A percentile compares a stretch with the other conserved stretches of the same genome.
phyloP scores from a whole-genome alignment of 371 early-diverging fungal species.

The Thermomucor indicae-seudaticae region DNA sequence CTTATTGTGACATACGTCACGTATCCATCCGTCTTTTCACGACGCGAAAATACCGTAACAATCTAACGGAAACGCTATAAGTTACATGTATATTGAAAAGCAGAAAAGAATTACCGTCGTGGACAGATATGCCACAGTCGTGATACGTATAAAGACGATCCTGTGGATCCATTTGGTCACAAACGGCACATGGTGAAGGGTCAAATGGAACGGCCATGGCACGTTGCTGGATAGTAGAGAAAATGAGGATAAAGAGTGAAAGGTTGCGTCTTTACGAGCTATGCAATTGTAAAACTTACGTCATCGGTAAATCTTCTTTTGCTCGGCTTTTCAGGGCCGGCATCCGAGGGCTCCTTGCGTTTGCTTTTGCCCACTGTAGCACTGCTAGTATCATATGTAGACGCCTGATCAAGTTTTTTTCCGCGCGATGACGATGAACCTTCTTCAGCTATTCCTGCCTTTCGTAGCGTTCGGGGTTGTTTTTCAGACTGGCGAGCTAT shows the following conservation, averaged over 20 bases:
- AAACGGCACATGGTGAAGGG: constrained; percentile 50
- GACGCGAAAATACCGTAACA: constrained; percentile 41
- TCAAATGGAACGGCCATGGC: neutral
- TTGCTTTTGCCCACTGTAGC: too few relatives aligned
- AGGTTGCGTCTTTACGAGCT: too few relatives aligned
- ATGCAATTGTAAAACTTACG: too few relatives aligned
- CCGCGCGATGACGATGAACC: too few relatives aligned
- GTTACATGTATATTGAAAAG: neutral
- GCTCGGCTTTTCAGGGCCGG: too few relatives aligned
- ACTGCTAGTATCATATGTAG: too few relatives aligned
- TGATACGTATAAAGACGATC: constrained; percentile 45
- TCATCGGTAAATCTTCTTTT: too few relatives aligned
- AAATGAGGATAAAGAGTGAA: neutral
- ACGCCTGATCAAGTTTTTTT: too few relatives aligned
- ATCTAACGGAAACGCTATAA: constrained; percentile 28
- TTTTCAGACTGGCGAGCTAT: too few relatives aligned
- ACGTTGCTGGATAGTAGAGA: neutral
- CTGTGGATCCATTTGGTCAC: constrained; percentile 21
- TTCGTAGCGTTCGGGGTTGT: too few relatives aligned
- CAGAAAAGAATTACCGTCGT: constrained; percentile 43
- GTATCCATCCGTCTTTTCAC: constrained; percentile 44
- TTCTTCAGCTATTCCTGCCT: too few relatives aligned
- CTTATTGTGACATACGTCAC: constrained; percentile 62
- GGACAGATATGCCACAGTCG: constrained; percentile 66
- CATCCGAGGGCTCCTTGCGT: too few relatives aligned